These are phyloP conservation scores for Fusarium haematococcum DNA, from an alignment of 2,329 filamentous ascomycete species.

Conservation along the genomic window DNA sequence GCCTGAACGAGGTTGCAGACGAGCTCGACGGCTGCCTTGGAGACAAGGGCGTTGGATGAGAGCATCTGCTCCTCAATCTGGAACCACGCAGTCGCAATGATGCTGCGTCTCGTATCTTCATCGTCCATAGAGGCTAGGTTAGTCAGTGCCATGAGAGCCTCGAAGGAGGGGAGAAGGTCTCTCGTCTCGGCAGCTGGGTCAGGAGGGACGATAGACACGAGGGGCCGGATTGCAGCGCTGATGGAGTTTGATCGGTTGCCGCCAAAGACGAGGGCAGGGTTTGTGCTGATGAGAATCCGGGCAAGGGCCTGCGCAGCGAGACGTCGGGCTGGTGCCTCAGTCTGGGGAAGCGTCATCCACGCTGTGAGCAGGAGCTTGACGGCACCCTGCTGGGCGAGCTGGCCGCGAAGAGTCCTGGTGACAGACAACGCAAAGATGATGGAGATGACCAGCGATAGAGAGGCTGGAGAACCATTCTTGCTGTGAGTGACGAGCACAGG, in stretches of 20 bases:
- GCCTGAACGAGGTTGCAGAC: conserved; percentile 89
- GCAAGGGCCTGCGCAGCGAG: conserved; percentile 84
- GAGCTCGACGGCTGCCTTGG: conserved; percentile 87
- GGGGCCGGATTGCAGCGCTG: conserved; percentile 83
- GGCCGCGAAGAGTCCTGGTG: conserved; percentile 78
- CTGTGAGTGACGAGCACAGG: conserved; percentile 81
- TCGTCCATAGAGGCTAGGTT: conserved; percentile 89
- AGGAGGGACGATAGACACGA: conserved; percentile 78
- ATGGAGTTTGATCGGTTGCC: conserved; percentile 79
- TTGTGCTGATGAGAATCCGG: conserved; percentile 86
- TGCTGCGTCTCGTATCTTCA: conserved; percentile 71
- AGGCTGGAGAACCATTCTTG: conserved; percentile 77
- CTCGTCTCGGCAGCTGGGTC: conserved; percentile 72
- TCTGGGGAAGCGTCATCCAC: conserved; percentile 70
- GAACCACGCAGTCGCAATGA: conserved; percentile 80
- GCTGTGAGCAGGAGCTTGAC: conserved; percentile 84
- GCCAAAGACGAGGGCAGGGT: conserved; percentile 86
- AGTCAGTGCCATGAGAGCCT: conserved; percentile 90
- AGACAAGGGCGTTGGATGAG: conserved; percentile 78
- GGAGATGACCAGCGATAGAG: conserved; percentile 77
- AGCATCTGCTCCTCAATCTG: conserved; percentile 87
- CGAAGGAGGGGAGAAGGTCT: conserved; percentile 90
- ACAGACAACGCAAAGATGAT: conserved; percentile 84
- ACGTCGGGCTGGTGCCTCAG: conserved; percentile 60
- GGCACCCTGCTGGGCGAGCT: conserved; percentile 92